phyloP scores from a whole-genome alignment of 768 basidiomycete species.

The Phlebiopsis flavidoalba region DNA sequence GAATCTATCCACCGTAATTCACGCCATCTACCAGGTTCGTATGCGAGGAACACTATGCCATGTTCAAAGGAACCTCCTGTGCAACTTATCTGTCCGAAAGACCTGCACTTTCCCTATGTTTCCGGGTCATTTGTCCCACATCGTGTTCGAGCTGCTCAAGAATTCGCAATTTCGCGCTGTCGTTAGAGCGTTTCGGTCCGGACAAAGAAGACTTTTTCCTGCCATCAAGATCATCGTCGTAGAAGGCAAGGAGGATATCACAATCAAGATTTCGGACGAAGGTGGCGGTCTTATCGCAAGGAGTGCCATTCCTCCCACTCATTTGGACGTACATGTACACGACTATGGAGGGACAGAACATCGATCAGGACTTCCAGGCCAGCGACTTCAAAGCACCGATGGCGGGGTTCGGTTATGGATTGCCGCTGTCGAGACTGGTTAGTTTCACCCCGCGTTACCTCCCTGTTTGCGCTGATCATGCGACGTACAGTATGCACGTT shows the following conservation, averaged over 20 bases:
- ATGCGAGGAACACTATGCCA: conserved; percentile 90
- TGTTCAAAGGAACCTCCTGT: conserved; percentile 97
- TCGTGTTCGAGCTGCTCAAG: conserved; percentile 94
- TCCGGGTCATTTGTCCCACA: conserved; percentile 94
- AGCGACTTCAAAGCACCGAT: conserved; percentile 96
- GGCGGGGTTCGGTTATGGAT: conserved; percentile 94
- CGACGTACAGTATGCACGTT: conserved; percentile 72
- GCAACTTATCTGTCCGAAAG: conserved; percentile 87
- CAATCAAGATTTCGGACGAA: conserved; percentile 97
- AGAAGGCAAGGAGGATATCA: conserved; percentile 97
- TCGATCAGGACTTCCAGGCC: conserved; percentile 75
- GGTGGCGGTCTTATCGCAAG: conserved; percentile 90
- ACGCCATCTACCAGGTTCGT: conserved; percentile 43
- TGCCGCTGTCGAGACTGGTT: conserved; percentile 88
- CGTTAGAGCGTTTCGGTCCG: conserved; percentile 86
- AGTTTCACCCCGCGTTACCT: conserved; percentile 21
- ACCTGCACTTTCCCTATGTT: conserved; percentile 89
- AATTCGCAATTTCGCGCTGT: conserved; percentile 95
- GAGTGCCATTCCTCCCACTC: conserved; percentile 81
- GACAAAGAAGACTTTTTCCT: conserved; percentile 74
- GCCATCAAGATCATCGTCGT: conserved; percentile 94
- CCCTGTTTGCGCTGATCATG: neutral
- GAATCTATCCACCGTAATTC: neutral
- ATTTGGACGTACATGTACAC: conserved; percentile 99
- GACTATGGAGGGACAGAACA: conserved; percentile 66